Conservation (phyloP, 2,329 filamentous ascomycete species). For the Sarocladium strictum region DNA sequence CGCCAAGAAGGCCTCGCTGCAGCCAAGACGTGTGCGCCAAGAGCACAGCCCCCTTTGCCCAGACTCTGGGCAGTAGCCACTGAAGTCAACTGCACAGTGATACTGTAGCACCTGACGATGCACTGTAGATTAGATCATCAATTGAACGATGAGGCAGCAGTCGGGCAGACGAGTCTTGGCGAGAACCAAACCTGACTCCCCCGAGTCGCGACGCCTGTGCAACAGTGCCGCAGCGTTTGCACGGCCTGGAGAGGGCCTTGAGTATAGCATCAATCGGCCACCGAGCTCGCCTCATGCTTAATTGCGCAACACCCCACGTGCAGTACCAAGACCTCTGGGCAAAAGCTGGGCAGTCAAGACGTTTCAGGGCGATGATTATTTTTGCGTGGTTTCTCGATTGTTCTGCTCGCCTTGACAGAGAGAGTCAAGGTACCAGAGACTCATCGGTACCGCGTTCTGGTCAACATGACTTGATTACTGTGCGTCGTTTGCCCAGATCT, state of each 20-base stretch:
- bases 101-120: neutral
- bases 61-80: neutral
- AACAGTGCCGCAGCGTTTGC: neutral
- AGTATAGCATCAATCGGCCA: neutral
- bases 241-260: neutral
- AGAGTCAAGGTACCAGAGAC: too few relatives aligned
- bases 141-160: neutral
- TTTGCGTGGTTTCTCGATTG: neutral
- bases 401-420: too few relatives aligned
- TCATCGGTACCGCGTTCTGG: too few relatives aligned
- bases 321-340: neutral
- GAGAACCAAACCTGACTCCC: neutral
- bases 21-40: conserved; percentile 7
- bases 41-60: conserved; percentile 9
- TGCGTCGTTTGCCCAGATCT: neutral
- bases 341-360: neutral
- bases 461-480: too few relatives aligned
- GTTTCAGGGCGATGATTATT: neutral
- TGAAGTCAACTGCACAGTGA: neutral
- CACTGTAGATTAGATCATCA: neutral
- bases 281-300: too few relatives aligned
- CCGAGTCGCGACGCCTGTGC: neutral
- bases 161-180: neutral
- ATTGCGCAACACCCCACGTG: conserved; percentile 4
- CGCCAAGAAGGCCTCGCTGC: neutral